Evolutionary conservation across 129 eudicot species (phyloP).

Genomic region (Kitagawia praeruptora): DNA sequence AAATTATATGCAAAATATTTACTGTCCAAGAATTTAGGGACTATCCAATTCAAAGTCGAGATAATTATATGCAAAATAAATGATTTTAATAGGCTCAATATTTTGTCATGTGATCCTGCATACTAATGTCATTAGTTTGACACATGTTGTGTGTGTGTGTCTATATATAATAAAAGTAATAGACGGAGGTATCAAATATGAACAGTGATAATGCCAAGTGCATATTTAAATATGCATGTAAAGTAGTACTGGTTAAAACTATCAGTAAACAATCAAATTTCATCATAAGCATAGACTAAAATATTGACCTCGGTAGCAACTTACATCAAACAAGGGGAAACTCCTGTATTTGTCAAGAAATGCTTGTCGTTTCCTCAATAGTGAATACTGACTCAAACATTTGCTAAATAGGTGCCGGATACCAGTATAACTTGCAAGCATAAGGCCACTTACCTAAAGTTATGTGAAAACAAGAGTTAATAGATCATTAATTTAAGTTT

Average conservation of each 20-base stretch:
- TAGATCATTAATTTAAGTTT: background rate
- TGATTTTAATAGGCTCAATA: too few relatives aligned
- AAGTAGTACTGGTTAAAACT: background rate
- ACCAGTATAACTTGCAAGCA: slow-evolving; percentile 95
- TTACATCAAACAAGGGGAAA: slow-evolving; percentile 92
- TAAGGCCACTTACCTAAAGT: slow-evolving; percentile 79
- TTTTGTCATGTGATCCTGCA: too few relatives aligned
- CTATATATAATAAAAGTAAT: too few relatives aligned
- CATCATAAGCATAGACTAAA: background rate
- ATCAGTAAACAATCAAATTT: background rate
- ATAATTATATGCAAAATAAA: too few relatives aligned
- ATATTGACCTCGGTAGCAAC: slow-evolving; percentile 18
- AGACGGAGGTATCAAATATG: too few relatives aligned
- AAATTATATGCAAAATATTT: too few relatives aligned
- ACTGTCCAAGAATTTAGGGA: too few relatives aligned
- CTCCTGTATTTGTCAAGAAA: slow-evolving; percentile 49
- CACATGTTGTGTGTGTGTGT: too few relatives aligned
- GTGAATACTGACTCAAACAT: slow-evolving; percentile 81
- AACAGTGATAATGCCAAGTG: too few relatives aligned
- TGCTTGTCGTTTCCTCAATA: slow-evolving; percentile 49
- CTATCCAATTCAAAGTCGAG: too few relatives aligned
- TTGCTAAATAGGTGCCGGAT: slow-evolving; percentile 89
- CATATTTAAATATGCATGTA: too few relatives aligned
- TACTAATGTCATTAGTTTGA: too few relatives aligned
- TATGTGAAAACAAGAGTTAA: background rate